A percentile compares a stretch with the other conserved stretches of the same genome.
Evolutionary conservation across 2,329 filamentous ascomycete species (phyloP).

Genomic region (Penicillium sp.): DNA sequence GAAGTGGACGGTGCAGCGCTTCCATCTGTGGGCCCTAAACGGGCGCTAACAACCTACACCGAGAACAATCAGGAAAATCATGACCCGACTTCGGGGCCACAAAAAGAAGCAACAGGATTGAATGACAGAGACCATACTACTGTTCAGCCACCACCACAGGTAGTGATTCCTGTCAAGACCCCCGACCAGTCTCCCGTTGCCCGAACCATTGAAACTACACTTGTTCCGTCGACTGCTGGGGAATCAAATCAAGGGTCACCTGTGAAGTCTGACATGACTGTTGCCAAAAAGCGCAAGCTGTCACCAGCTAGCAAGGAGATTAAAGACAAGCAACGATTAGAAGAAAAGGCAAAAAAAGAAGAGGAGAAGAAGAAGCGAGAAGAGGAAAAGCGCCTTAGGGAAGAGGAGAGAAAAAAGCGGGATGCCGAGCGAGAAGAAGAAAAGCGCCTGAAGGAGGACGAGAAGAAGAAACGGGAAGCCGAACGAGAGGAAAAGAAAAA

Average conservation of each 20-base stretch:
- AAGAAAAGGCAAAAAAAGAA: constrained; percentile 6
- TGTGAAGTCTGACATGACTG: constrained; percentile 9
- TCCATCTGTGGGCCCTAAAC: constrained; percentile 12
- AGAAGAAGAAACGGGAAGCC: constrained; percentile 47
- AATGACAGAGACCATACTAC: neutral
- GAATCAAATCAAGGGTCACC: neutral
- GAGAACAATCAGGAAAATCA: constrained; percentile 26
- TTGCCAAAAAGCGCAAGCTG: constrained; percentile 19
- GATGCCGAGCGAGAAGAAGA: constrained; percentile 44
- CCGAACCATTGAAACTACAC: neutral
- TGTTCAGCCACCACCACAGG: neutral
- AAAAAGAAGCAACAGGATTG: neutral
- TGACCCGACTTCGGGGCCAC: constrained; percentile 7
- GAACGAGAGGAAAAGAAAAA: constrained; percentile 48
- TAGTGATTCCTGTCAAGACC: neutral
- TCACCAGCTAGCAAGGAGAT: constrained; percentile 29
- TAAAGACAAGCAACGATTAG: constrained; percentile 26
- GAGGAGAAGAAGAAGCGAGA: constrained; percentile 5
- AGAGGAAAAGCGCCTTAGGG: constrained; percentile 18
- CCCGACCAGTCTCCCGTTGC: neutral
- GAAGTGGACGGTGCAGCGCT: constrained; percentile 23
- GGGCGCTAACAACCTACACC: constrained; percentile 8
- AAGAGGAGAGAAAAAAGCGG: constrained; percentile 45
- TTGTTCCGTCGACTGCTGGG: neutral
- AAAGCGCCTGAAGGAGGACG: constrained; percentile 47